These are phyloP conservation scores for Pugionium dolabratum DNA, from an alignment of 345 rosid genomes.

Conservation along the genomic window DNA sequence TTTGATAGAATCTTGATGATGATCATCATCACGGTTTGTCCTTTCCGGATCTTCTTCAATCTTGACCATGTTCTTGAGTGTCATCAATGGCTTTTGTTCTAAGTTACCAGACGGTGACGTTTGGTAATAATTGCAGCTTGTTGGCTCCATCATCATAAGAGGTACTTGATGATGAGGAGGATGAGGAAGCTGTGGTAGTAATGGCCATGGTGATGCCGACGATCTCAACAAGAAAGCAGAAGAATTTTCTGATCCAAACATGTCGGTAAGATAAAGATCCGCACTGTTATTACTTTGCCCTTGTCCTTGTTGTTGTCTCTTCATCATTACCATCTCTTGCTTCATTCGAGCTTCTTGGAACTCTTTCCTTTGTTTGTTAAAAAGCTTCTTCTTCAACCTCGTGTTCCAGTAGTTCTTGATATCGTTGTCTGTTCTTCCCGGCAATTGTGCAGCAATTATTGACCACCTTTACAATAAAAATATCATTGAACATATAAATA, in stretches of 20 bases:
- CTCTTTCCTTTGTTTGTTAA: slow-evolving; percentile 64
- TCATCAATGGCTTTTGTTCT: slow-evolving; percentile 35
- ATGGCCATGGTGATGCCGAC: slow-evolving; percentile 43
- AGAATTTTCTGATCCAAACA: slow-evolving; percentile 31
- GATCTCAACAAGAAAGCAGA: too few species aligned
- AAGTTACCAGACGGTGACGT: slow-evolving; percentile 21
- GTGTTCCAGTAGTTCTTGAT: slow-evolving; percentile 90
- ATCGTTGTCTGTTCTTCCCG: slow-evolving; percentile 82
- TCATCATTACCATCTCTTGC: slow-evolving; percentile 55
- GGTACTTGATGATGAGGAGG: slow-evolving; percentile 33
- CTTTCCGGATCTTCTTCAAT: slow-evolving; percentile 34
- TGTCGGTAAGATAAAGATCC: slow-evolving; percentile 39
- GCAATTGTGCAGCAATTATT: slow-evolving; percentile 77
- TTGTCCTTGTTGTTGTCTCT: slow-evolving; percentile 34
- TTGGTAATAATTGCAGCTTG: slow-evolving; percentile 33
- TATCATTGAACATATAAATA: not conserved
- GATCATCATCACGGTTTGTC: slow-evolving; percentile 26
- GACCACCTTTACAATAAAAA: slow-evolving; percentile 58
- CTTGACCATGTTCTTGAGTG: slow-evolving; percentile 40
- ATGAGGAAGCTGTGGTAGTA: slow-evolving; percentile 36
- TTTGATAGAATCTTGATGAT: slow-evolving; percentile 33
- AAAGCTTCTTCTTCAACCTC: slow-evolving; percentile 70
- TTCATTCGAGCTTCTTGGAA: slow-evolving; percentile 47
- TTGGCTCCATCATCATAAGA: slow-evolving; percentile 35
- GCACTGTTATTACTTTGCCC: slow-evolving; percentile 33